phyloP scores from a whole-genome alignment of 2,329 filamentous ascomycete genomes.

The Dothideomycetes sp. region DNA sequence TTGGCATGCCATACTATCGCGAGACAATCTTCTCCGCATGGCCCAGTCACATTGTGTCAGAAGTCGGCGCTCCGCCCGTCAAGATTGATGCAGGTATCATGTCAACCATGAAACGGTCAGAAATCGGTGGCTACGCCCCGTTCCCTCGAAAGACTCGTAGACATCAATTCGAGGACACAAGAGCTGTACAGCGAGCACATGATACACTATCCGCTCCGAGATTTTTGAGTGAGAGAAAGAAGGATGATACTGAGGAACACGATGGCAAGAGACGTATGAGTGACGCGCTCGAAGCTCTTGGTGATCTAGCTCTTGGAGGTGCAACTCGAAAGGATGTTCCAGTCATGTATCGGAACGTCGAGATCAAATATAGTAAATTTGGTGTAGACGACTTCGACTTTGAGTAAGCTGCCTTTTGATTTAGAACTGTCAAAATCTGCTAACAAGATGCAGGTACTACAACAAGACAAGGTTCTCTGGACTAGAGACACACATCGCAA shows the following conservation, averaged over 20 bases:
- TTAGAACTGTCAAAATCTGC: not conserved
- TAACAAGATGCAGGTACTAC: slow-evolving; percentile 59
- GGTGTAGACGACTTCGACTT: slow-evolving; percentile 99
- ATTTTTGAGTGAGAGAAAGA: slow-evolving; percentile 85
- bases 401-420: slow-evolving; percentile 45
- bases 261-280: slow-evolving; percentile 35
- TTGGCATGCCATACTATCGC: slow-evolving; percentile 91
- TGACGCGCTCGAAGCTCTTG: slow-evolving; percentile 56
- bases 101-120: slow-evolving; percentile 42
- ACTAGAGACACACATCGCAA: slow-evolving; percentile 89
- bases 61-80: slow-evolving; percentile 72
- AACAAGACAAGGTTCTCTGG: slow-evolving; percentile 90
- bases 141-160: slow-evolving; percentile 65
- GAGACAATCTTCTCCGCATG: slow-evolving; percentile 81
- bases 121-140: slow-evolving; percentile 53
- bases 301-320: slow-evolving; percentile 59
- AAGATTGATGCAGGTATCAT: slow-evolving; percentile 66
- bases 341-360: slow-evolving; percentile 82
- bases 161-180: slow-evolving; percentile 58
- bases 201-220: slow-evolving; percentile 69
- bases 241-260: slow-evolving; percentile 49
- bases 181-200: slow-evolving; percentile 47
- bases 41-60: slow-evolving; percentile 74
- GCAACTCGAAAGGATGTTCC: slow-evolving; percentile 74
- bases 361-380: slow-evolving; percentile 98